These are phyloP conservation scores for Gentiana macrophylla DNA, from an alignment of 257 asterid species.

Conservation along the genomic window DNA sequence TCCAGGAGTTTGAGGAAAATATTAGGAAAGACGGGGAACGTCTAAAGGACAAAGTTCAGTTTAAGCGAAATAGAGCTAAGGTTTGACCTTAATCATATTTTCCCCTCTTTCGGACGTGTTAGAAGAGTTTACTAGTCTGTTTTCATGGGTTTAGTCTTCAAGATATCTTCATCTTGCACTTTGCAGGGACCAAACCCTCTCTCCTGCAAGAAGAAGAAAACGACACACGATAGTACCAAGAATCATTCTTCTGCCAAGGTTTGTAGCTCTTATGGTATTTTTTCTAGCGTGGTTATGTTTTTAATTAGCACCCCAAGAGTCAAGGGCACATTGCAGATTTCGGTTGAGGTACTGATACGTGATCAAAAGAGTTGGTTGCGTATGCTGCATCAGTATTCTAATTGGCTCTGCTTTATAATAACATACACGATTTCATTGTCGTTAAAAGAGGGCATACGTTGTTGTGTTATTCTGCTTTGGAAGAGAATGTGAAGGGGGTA, in stretches of 20 bases:
- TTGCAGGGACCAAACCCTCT: conserved; percentile 90
- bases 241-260: conserved; percentile 45
- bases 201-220: conserved; percentile 75
- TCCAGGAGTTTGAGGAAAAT: conserved; percentile 15
- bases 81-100: conserved; percentile 10
- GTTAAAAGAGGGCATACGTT: too few species aligned
- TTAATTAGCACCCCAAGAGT: conserved; percentile 4
- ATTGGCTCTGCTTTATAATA: too few species aligned
- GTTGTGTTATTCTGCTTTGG: too few species aligned
- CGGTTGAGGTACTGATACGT: too few species aligned
- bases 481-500: too few species aligned
- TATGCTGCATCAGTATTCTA: too few species aligned
- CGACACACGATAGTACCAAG: conserved; percentile 20
- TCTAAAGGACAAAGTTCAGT: conserved; percentile 19
- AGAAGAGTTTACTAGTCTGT: not conserved
- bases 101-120: not conserved
- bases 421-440: too few species aligned
- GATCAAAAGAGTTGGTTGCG: too few species aligned
- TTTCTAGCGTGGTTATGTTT: not conserved
- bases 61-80: conserved; percentile 30
- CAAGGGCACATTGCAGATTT: not conserved
- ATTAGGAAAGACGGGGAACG: conserved; percentile 18
- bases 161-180: conserved; percentile 9
- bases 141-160: not conserved
- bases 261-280: conserved; percentile 2